phyloP scores from a whole-genome alignment of 2,329 filamentous ascomycete genomes.

The Alternaria brassicae region DNA sequence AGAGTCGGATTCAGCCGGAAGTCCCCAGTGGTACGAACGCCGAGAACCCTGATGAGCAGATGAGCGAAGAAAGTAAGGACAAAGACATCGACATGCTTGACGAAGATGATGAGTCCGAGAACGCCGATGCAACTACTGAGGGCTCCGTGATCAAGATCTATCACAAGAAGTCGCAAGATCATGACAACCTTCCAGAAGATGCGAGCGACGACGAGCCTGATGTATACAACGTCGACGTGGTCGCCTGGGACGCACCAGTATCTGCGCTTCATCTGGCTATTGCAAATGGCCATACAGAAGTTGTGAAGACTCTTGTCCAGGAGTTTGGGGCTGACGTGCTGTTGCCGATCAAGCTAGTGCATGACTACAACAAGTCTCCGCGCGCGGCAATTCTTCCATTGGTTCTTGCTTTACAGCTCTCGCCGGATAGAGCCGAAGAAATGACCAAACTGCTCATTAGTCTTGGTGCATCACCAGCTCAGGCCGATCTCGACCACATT shows the following conservation, averaged over 20 bases:
- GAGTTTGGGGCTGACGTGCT: slow-evolving; percentile 80
- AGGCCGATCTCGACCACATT: slow-evolving; percentile 70
- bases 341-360: slow-evolving; percentile 72
- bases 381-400: slow-evolving; percentile 72
- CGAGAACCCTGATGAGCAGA: slow-evolving; percentile 6
- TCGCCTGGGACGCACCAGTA: slow-evolving; percentile 80
- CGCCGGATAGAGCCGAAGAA: slow-evolving; percentile 66
- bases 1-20: not conserved
- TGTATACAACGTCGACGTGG: slow-evolving; percentile 77
- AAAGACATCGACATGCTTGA: slow-evolving; percentile 62
- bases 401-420: slow-evolving; percentile 70
- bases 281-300: slow-evolving; percentile 71
- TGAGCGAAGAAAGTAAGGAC: slow-evolving; percentile 52
- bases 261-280: slow-evolving; percentile 83
- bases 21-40: not conserved
- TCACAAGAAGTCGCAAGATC: slow-evolving; percentile 51
- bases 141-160: slow-evolving; percentile 73
- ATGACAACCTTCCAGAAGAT: slow-evolving; percentile 60
- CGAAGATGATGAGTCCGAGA: slow-evolving; percentile 50
- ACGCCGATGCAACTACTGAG: slow-evolving; percentile 66
- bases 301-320: slow-evolving; percentile 71
- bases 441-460: slow-evolving; percentile 72
- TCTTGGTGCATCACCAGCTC: slow-evolving; percentile 74
- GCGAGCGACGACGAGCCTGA: slow-evolving; percentile 71
- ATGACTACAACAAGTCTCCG: slow-evolving; percentile 57